These are phyloP conservation scores for Amanita phalloides DNA, from an alignment of 768 basidiomycete genomes.

Conservation along the genomic window DNA sequence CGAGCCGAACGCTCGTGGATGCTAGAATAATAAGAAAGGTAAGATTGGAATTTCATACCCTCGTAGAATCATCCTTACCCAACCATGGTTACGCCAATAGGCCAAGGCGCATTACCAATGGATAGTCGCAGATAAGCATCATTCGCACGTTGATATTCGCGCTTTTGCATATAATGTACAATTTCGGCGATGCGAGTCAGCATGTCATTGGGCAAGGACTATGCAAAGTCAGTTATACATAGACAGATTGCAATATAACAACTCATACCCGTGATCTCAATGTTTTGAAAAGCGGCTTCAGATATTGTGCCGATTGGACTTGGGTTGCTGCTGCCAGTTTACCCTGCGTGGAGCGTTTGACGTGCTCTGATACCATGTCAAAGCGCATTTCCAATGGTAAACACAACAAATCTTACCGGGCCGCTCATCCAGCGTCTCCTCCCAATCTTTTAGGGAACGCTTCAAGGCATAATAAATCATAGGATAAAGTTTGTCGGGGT, in stretches of 20 bases:
- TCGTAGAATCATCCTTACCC: conserved; percentile 46
- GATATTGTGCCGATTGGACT: conserved; percentile 89
- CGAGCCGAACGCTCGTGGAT: conserved; percentile 97
- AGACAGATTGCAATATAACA: neutral
- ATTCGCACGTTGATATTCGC: conserved; percentile 92
- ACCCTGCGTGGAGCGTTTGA: conserved; percentile 86
- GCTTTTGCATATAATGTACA: conserved; percentile 91
- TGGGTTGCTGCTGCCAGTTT: conserved; percentile 93
- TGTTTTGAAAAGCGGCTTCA: conserved; percentile 92
- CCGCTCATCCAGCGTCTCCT: conserved; percentile 86
- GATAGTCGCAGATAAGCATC: conserved; percentile 95
- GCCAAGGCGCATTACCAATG: conserved; percentile 99
- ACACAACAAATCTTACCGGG: conserved; percentile 46
- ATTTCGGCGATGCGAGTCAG: conserved; percentile 85
- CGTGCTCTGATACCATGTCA: conserved; percentile 40
- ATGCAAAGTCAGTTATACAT: neutral
- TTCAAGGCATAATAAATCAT: conserved; percentile 95
- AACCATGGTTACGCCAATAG: conserved; percentile 99
- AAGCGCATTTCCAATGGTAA: neutral
- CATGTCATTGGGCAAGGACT: conserved; percentile 80
- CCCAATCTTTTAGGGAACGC: conserved; percentile 92
- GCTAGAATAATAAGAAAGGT: conserved; percentile 24
- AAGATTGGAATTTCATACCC: neutral
- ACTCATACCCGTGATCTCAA: conserved; percentile 73
- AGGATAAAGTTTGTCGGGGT: conserved; percentile 93